Conservation (phyloP, 1,139 yeast species). For the Geotrichum cucujoidarum region DNA sequence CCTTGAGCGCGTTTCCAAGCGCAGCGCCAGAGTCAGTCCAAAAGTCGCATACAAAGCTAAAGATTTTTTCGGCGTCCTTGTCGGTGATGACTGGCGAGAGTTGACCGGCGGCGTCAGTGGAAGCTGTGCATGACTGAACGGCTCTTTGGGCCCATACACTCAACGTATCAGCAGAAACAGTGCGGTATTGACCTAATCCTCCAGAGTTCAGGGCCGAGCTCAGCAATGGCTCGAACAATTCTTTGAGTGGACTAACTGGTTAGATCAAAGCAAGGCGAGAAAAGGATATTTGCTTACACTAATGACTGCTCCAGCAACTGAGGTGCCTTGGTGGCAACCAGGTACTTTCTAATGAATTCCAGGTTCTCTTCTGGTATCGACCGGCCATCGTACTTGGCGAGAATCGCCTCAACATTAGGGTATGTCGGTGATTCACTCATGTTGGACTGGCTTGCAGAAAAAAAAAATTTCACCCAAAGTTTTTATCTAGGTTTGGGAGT, state of each 20-base stretch:
- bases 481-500: too few species aligned
- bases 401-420: conserved; percentile 1
- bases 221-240: conserved; percentile 21
- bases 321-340: conserved; percentile 21
- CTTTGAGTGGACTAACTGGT: conserved; percentile 12
- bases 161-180: conserved; percentile 53
- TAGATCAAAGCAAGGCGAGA: conserved; percentile 4
- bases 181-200: conserved; percentile 37
- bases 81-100: conserved; percentile 25
- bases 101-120: conserved; percentile 11
- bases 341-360: conserved; percentile 18
- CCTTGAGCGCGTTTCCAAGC: conserved; percentile 60
- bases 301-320: conserved; percentile 11
- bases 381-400: neutral
- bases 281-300: conserved; percentile 10
- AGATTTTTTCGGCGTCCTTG: conserved; percentile 40
- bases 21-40: conserved; percentile 72
- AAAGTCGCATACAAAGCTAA: conserved; percentile 57
- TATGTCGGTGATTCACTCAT: neutral
- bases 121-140: conserved; percentile 33
- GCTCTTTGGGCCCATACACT: conserved; percentile 61
- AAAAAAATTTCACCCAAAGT: too few species aligned
- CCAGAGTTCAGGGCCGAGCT: conserved; percentile 27
- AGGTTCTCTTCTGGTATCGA: conserved; percentile 16
- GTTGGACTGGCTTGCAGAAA: neutral